Percentiles rank a stretch among this genome's conserved stretches.
These are phyloP conservation scores for Lecanosticta acicola DNA, from an alignment of 2,329 filamentous ascomycete species.

Conservation along the genomic window DNA sequence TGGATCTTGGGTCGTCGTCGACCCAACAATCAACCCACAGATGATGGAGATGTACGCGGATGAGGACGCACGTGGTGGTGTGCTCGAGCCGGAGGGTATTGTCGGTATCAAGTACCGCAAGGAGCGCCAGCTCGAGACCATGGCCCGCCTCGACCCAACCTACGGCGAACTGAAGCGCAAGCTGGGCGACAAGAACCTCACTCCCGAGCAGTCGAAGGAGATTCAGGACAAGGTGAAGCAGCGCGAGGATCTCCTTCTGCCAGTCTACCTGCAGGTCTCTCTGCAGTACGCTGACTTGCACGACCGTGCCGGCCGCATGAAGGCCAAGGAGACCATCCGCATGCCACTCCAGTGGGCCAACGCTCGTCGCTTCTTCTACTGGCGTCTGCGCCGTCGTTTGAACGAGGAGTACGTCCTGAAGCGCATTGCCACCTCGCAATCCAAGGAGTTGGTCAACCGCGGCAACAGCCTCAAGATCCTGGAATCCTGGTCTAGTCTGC, in stretches of 20 bases:
- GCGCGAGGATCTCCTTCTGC: constrained; percentile 82
- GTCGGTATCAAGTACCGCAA: constrained; percentile 98
- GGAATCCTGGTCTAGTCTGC: constrained; percentile 74
- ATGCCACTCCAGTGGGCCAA: constrained; percentile 78
- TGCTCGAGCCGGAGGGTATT: constrained; percentile 96
- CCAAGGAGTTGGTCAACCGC: constrained; percentile 40
- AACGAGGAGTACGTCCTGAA: constrained; percentile 97
- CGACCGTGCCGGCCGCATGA: constrained; percentile 94
- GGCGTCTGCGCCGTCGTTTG: constrained; percentile 91
- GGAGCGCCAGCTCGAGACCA: constrained; percentile 94
- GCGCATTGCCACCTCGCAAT: constrained; percentile 59
- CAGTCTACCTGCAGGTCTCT: constrained; percentile 92
- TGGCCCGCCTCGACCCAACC: constrained; percentile 82
- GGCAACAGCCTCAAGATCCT: constrained; percentile 63
- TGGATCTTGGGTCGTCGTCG: constrained; percentile 97
- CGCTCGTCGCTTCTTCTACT: constrained; percentile 97
- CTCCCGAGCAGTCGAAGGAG: constrained; percentile 66
- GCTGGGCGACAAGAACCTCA: constrained; percentile 61
- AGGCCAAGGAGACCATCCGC: constrained; percentile 93
- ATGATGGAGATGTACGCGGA: constrained; percentile 99
- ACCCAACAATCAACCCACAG: constrained; percentile 93
- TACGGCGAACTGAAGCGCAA: constrained; percentile 82
- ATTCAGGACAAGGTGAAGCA: constrained; percentile 79
- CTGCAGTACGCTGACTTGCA: constrained; percentile 95
- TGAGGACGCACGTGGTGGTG: constrained; percentile 88